Evolutionary conservation across 176 grass and related monocot genomes (phyloP).

Genomic region (Rhipidocladum racemiflorum): DNA sequence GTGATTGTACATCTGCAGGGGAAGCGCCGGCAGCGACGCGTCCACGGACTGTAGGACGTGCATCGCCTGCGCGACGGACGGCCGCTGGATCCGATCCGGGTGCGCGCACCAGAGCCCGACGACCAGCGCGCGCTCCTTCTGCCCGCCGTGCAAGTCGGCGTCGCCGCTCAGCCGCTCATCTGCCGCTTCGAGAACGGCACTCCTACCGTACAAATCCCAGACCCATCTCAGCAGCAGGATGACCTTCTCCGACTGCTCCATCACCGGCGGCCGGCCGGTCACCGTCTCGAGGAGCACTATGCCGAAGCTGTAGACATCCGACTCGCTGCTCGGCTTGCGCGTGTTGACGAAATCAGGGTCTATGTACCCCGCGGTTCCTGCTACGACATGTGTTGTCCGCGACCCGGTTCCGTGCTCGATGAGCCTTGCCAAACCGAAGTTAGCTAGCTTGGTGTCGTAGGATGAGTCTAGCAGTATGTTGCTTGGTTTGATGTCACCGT

Average conservation of each 20-base stretch:
- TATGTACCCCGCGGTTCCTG: background rate
- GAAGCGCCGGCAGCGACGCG: background rate
- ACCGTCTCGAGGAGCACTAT: background rate
- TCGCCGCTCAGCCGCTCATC: background rate
- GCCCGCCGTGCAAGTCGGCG: background rate
- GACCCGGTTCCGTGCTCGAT: background rate
- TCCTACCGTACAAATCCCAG: slow-evolving; percentile 24
- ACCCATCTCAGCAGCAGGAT: slow-evolving; percentile 16
- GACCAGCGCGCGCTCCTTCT: background rate
- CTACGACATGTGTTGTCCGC: background rate
- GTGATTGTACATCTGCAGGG: too few species aligned
- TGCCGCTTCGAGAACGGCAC: background rate
- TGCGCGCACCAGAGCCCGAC: slow-evolving; percentile 21
- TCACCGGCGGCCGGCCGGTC: background rate
- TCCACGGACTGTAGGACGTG: background rate
- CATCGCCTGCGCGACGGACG: background rate
- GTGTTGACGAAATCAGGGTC: background rate
- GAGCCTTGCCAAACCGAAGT: background rate
- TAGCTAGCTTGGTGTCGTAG: background rate
- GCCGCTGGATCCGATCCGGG: slow-evolving; percentile 26
- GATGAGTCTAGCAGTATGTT: background rate
- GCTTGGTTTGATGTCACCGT: background rate
- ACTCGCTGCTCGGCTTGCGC: background rate
- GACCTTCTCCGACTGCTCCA: too few species aligned
- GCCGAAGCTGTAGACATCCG: background rate